Conservation (phyloP, 176 grass and related monocot species). For the Zizania latifolia region DNA sequence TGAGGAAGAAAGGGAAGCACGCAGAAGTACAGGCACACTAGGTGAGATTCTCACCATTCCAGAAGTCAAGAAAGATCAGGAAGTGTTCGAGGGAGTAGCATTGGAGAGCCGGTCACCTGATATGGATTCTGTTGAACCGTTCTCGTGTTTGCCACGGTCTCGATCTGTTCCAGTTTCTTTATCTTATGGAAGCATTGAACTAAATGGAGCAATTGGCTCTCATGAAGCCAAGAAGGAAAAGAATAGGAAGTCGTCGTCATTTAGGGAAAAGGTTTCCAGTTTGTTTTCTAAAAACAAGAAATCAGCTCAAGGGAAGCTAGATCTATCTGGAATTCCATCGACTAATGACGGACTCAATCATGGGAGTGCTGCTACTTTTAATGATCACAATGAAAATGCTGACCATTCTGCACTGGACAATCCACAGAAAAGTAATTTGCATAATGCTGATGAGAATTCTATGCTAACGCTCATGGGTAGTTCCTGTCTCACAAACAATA, state of each 20-base stretch:
- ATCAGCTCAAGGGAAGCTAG: conserved; percentile 22
- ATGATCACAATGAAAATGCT: conserved; percentile 12
- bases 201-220: conserved; percentile 21
- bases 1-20: conserved; percentile 50
- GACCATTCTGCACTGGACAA: conserved; percentile 17
- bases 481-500: conserved; percentile 24
- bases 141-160: conserved; percentile 58
- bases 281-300: conserved; percentile 82
- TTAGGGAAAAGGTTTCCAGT: conserved; percentile 71
- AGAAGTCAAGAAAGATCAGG: conserved; percentile 43
- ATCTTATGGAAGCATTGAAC: conserved; percentile 37
- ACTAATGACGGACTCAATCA: conserved; percentile 17
- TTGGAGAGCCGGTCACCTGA: conserved; percentile 21
- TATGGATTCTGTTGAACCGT: conserved; percentile 29
- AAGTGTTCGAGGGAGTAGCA: conserved; percentile 24
- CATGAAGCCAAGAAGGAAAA: conserved; percentile 47
- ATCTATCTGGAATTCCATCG: conserved; percentile 3
- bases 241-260: conserved; percentile 54
- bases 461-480: conserved; percentile 20
- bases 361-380: not conserved
- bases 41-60: conserved; percentile 88
- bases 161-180: conserved; percentile 57
- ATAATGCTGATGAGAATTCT: conserved; percentile 20
- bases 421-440: not conserved
- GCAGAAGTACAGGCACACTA: conserved; percentile 57